A percentile compares a stretch with the other conserved stretches of the same genome.
Conservation (phyloP, 768 basidiomycete species). For the Suillus plorans region DNA sequence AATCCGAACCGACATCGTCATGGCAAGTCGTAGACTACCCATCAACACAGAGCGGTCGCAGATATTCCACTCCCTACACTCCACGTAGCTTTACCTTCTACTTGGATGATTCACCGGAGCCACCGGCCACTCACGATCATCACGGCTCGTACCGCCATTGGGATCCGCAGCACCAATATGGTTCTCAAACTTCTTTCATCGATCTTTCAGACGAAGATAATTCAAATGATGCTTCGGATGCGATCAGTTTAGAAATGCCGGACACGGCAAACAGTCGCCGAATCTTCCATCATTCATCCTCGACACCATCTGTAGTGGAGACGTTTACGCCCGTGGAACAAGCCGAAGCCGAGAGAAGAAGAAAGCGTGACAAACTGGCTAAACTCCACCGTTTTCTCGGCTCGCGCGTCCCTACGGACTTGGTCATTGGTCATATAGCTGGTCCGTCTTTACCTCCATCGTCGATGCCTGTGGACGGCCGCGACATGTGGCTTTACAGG, state of each 20-base stretch:
- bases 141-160: constrained; percentile 9
- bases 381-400: constrained; percentile 85
- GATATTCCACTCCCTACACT: constrained; percentile 57
- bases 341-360: constrained; percentile 61
- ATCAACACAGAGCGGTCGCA: constrained; percentile 34
- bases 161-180: constrained; percentile 16
- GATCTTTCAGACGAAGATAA: constrained; percentile 67
- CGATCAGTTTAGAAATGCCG: constrained; percentile 30
- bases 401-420: constrained; percentile 70
- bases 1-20: constrained; percentile 24
- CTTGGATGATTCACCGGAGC: constrained; percentile 12
- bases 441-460: constrained; percentile 33
- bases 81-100: constrained; percentile 42
- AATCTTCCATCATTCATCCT: constrained; percentile 34
- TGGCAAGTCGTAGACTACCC: constrained; percentile 37
- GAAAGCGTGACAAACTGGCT: constrained; percentile 74
- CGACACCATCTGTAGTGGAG: constrained; percentile 48
- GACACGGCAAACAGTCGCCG: constrained; percentile 23
- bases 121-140: constrained; percentile 3
- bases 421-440: constrained; percentile 53
- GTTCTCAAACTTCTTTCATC: constrained; percentile 49
- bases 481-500: constrained; percentile 46
- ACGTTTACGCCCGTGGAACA: constrained; percentile 50
- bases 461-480: constrained; percentile 28
- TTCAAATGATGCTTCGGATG: constrained; percentile 28